phyloP scores from a whole-genome alignment of 1,139 yeast species.

The Blastobotrys proliferans region DNA sequence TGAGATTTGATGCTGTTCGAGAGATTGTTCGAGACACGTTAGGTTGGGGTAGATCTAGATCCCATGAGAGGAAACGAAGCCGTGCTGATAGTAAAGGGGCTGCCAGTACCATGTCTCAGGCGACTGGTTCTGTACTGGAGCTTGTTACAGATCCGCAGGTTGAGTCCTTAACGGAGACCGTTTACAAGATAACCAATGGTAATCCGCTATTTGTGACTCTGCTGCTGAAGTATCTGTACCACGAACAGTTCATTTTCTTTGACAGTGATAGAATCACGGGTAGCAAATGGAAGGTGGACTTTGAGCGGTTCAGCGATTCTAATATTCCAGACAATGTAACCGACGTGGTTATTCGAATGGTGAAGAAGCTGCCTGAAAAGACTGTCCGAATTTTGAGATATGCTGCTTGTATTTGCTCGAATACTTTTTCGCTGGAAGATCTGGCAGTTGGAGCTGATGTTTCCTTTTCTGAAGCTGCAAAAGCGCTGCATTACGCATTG shows the following conservation, averaged over 20 bases:
- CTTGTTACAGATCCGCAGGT: slow-evolving; percentile 25
- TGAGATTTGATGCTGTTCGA: slow-evolving; percentile 27
- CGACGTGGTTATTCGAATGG: slow-evolving; percentile 27
- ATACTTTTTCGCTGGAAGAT: slow-evolving; percentile 44
- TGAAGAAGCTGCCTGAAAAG: slow-evolving; percentile 25
- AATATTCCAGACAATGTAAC: slow-evolving; percentile 25
- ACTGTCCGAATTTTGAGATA: slow-evolving; percentile 37
- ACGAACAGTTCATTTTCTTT: slow-evolving; percentile 25
- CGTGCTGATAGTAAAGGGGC: slow-evolving; percentile 5
- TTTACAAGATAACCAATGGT: slow-evolving; percentile 30
- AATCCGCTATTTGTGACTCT: slow-evolving; percentile 30
- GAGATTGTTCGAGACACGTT: slow-evolving; percentile 28
- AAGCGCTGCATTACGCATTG: slow-evolving; percentile 39
- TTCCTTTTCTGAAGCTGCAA: slow-evolving; percentile 32
- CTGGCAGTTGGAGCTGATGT: slow-evolving; percentile 41
- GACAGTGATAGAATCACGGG: slow-evolving; percentile 21
- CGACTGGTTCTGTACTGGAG: slow-evolving; percentile 11
- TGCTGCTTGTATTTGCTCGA: slow-evolving; percentile 46
- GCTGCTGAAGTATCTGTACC: slow-evolving; percentile 24
- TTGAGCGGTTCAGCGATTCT: slow-evolving; percentile 23
- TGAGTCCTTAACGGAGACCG: slow-evolving; percentile 27
- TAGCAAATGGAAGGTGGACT: slow-evolving; percentile 30
- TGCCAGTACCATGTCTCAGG: slow-evolving; percentile 7
- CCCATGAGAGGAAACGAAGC: slow-evolving; percentile 11
- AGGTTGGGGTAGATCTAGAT: slow-evolving; percentile 11